Conservation (phyloP, 164 flowering plant species). For the Vitis rotundifolia region DNA sequence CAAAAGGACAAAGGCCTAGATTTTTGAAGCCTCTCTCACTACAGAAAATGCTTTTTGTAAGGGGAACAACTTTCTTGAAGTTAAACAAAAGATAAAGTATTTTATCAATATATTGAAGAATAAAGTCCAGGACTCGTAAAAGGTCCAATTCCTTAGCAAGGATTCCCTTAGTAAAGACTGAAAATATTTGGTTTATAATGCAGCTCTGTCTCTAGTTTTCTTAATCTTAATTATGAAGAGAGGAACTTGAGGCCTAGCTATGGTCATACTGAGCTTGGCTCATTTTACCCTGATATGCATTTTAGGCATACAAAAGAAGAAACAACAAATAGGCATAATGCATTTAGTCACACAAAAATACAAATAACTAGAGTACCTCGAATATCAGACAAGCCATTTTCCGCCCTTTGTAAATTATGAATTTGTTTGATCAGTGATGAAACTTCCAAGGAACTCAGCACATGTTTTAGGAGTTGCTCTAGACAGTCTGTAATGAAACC, state of each 20-base stretch:
- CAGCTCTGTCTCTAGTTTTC: neutral
- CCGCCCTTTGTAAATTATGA: conserved; percentile 76
- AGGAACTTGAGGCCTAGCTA: neutral
- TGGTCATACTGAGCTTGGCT: neutral
- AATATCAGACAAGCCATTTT: conserved; percentile 98
- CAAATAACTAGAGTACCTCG: conserved; percentile 56
- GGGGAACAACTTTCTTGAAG: too few species aligned
- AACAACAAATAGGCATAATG: neutral
- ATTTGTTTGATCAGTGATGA: conserved; percentile 75
- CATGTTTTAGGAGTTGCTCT: conserved; percentile 99
- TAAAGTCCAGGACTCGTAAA: too few species aligned
- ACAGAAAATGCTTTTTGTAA: conserved; percentile 97
- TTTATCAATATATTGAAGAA: too few species aligned
- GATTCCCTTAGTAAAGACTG: too few species aligned
- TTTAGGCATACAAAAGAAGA: neutral
- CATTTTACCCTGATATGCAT: neutral
- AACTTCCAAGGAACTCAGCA: conserved; percentile 94
- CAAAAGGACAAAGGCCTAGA: conserved; percentile 95
- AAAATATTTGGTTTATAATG: too few species aligned
- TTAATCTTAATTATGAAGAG: neutral
- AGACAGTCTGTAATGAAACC: conserved; percentile 93
- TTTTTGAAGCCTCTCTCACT: conserved; percentile 91
- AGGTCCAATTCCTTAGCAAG: too few species aligned
- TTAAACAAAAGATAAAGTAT: too few species aligned
- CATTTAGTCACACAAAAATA: neutral